phyloP scores from a whole-genome alignment of 768 basidiomycete species.

The Kwoniella newhampshirensis region DNA sequence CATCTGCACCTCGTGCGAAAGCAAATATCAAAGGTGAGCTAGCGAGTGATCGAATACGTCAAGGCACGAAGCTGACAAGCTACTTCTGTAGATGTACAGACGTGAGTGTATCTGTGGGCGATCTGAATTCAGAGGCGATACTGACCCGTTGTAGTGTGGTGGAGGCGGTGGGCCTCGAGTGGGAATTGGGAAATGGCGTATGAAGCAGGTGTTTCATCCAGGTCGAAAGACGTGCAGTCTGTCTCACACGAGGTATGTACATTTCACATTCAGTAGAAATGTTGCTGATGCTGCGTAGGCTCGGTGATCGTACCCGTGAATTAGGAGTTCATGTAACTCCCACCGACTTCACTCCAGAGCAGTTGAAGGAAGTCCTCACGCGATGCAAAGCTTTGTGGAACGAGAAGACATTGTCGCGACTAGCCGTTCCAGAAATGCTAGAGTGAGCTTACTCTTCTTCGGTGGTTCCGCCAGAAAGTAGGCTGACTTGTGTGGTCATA shows the following conservation, averaged over 20 bases:
- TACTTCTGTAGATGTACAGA: slow-evolving; percentile 13
- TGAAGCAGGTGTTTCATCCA: slow-evolving; percentile 51
- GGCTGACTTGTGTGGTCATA: slow-evolving; percentile 7
- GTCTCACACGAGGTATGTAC: slow-evolving; percentile 43
- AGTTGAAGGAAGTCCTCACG: slow-evolving; percentile 45
- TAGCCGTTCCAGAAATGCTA: slow-evolving; percentile 51
- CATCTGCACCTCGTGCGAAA: slow-evolving; percentile 43
- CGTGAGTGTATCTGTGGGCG: slow-evolving; percentile 5
- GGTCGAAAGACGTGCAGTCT: slow-evolving; percentile 52
- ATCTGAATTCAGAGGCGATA: neutral
- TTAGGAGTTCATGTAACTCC: slow-evolving; percentile 49
- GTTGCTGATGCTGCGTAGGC: slow-evolving; percentile 26
- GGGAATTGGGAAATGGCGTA: slow-evolving; percentile 54
- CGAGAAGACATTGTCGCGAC: slow-evolving; percentile 46
- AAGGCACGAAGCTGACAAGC: neutral
- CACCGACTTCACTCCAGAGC: slow-evolving; percentile 39
- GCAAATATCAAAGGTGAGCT: slow-evolving; percentile 45
- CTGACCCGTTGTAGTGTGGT: slow-evolving; percentile 33
- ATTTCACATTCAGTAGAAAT: neutral
- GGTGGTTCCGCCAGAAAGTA: neutral
- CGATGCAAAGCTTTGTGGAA: slow-evolving; percentile 46
- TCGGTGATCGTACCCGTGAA: slow-evolving; percentile 44
- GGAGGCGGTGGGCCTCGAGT: slow-evolving; percentile 52
- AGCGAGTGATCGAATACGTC: neutral
- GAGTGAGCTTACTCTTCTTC: slow-evolving; percentile 33